Conservation (phyloP, 1,284 basidiomycete genomes). For the Moesziomyces globuligerus region DNA sequence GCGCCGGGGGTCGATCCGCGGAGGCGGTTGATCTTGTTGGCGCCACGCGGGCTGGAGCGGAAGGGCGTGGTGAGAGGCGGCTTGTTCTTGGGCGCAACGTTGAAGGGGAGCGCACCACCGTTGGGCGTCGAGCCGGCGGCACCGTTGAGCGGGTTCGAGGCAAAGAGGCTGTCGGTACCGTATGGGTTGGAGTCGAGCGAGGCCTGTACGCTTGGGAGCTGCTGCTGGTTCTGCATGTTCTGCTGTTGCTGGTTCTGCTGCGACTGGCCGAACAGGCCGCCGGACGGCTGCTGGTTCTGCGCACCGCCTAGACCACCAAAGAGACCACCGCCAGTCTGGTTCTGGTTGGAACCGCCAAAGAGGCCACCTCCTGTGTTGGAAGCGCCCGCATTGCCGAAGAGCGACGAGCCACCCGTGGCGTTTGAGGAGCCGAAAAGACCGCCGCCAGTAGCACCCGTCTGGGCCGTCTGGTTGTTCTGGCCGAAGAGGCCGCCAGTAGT, state of each 20-base stretch:
- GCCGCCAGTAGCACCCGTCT: conserved; percentile 41
- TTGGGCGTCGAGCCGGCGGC: conserved; percentile 53
- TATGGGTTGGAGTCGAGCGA: conserved; percentile 85
- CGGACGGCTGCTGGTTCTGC: conserved; percentile 33
- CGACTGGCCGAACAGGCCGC: conserved; percentile 35
- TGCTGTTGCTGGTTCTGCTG: conserved; percentile 55
- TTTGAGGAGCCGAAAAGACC: conserved; percentile 54
- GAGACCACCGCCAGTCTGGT: conserved; percentile 40
- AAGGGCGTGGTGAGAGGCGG: conserved; percentile 70
- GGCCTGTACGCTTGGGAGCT: conserved; percentile 66
- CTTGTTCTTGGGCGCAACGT: conserved; percentile 67
- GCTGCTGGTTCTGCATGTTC: conserved; percentile 53
- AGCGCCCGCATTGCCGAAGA: conserved; percentile 61
- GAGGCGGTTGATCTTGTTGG: conserved; percentile 62
- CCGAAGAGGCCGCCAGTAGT: conserved; percentile 59
- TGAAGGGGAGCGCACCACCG: conserved; percentile 61
- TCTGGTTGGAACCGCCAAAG: conserved; percentile 69
- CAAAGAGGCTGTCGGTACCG: conserved; percentile 76
- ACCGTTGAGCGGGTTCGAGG: conserved; percentile 46
- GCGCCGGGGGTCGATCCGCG: conserved; percentile 61
- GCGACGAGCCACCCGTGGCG: conserved; percentile 50
- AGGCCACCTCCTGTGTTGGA: conserved; percentile 68
- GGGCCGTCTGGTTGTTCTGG: conserved; percentile 50
- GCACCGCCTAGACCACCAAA: conserved; percentile 54
- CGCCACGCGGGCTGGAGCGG: conserved; percentile 64